phyloP scores from a whole-genome alignment of 2,329 filamentous ascomycete species.

The Ceratocystis variospora region DNA sequence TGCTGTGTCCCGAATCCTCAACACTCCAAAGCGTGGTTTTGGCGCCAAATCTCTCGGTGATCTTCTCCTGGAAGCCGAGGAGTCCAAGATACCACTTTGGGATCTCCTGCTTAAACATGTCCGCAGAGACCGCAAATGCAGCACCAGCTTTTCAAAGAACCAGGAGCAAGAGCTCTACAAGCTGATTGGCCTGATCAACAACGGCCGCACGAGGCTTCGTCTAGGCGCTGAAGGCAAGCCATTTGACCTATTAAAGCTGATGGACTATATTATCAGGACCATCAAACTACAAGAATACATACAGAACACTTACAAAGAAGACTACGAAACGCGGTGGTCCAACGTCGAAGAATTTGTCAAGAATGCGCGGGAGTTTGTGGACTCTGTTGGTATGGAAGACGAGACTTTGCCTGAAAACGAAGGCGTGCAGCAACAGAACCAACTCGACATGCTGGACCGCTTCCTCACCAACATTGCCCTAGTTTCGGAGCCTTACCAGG shows the following conservation, averaged over 20 bases:
- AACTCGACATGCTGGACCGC: slow-evolving; percentile 49
- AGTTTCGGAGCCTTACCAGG: slow-evolving; percentile 62
- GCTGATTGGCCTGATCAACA: slow-evolving; percentile 33
- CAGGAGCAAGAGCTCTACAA: slow-evolving; percentile 28
- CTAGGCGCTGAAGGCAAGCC: slow-evolving; percentile 24
- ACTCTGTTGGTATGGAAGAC: slow-evolving; percentile 33
- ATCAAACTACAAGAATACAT: slow-evolving; percentile 64
- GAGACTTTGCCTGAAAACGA: slow-evolving; percentile 54
- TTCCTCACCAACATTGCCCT: slow-evolving; percentile 86
- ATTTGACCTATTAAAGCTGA: slow-evolving; percentile 33
- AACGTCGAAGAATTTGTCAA: slow-evolving; percentile 81
- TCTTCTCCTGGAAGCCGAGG: slow-evolving; percentile 64
- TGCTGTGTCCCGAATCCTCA: slow-evolving; percentile 69
- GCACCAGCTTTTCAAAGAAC: slow-evolving; percentile 39
- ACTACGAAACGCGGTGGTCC: slow-evolving; percentile 66
- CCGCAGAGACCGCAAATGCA: slow-evolving; percentile 34
- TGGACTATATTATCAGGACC: slow-evolving; percentile 45
- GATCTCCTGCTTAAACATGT: slow-evolving; percentile 47
- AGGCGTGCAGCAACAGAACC: slow-evolving; percentile 51
- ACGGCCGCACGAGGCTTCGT: slow-evolving; percentile 25
- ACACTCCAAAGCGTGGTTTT: slow-evolving; percentile 66
- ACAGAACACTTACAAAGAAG: slow-evolving; percentile 54
- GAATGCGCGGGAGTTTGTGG: slow-evolving; percentile 59
- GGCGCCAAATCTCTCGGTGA: slow-evolving; percentile 65
- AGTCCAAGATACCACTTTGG: slow-evolving; percentile 59